Evolutionary conservation across 352 stramenopile genomes (phyloP), one percentile per base, ranked within the genome.

Genomic region (Phytopythium oedochilum): DNA sequence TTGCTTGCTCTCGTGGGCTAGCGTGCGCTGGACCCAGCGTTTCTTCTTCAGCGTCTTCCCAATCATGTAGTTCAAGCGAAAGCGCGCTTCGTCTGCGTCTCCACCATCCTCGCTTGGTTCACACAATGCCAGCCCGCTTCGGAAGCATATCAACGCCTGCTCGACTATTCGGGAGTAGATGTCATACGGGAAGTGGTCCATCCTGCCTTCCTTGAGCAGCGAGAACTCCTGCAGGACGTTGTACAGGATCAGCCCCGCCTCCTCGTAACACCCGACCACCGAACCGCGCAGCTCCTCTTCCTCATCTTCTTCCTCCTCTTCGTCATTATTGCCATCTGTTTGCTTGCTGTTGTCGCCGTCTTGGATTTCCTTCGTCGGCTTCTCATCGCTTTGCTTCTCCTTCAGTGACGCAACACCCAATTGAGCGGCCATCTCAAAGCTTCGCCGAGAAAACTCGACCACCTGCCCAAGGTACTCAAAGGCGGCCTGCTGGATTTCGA

Each of bases 11-110:
- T 23, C 9, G 20, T 63, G 23, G 14, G 63, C 35, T 14, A 51
- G 28, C 31, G 31, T 40, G 22, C 66, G 46, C n/a, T 78, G 51
- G 5, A 59, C 60, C 68, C 67, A 77, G 2, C 70, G 56, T 29
- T 63, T 68, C 60, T 91, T 90, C 58, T 86, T 88, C 26, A 90
- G 31, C 1, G 70, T 70, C 53, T 94, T 94, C 5, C 81, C 83
- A 1, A 82, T 70, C 75, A 94, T 90, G 44, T 89, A 92, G 17
- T 75, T 54, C 47, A 92, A 52, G 17, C 80, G 78, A 44, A 90
- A 90, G 28, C 71, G 71, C 44, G 72, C 65, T 61, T 88, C 78
- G 28, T 88, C 59, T 1, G 70, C 57, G 23, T 76, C 58, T 3
- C n/a, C 18, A 2, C 10, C 28, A 2, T 71, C 56, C 7, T 66